Evolutionary conservation across 805 yeast genomes (phyloP).

Genomic region (Torulaspora franciscae): DNA sequence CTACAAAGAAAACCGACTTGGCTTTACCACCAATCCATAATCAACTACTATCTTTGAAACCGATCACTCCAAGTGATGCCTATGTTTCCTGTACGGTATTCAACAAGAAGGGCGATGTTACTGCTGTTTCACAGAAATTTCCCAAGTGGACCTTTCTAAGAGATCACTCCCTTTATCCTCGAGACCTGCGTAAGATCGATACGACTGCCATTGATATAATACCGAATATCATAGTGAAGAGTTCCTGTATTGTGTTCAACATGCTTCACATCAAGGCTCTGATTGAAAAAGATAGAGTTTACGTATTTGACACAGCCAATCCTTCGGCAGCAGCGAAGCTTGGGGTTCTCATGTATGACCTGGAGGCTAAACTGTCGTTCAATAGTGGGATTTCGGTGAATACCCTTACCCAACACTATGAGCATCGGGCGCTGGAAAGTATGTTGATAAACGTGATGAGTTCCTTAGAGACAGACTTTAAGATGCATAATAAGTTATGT

Average conservation of each 20-base stretch:
- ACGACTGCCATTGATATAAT: conserved; percentile 74
- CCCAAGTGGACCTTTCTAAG: conserved; percentile 72
- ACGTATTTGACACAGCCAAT: conserved; percentile 66
- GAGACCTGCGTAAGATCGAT: conserved; percentile 81
- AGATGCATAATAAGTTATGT: conserved; percentile 52
- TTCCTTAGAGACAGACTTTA: conserved; percentile 69
- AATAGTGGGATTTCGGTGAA: conserved; percentile 25
- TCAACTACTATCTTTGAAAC: conserved; percentile 30
- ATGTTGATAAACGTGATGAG: conserved; percentile 78
- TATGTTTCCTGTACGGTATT: conserved; percentile 74
- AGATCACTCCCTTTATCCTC: conserved; percentile 70
- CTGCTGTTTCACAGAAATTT: conserved; percentile 72
- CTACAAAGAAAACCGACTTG: conserved; percentile 3
- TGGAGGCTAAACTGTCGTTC: conserved; percentile 59
- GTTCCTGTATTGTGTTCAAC: conserved; percentile 71
- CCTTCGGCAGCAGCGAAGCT: conserved; percentile 59
- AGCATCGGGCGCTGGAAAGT: conserved; percentile 77
- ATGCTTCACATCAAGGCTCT: conserved; percentile 85
- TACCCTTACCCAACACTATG: conserved; percentile 50
- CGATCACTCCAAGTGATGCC: conserved; percentile 43
- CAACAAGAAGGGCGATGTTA: conserved; percentile 66
- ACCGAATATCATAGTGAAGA: conserved; percentile 80
- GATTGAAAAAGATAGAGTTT: conserved; percentile 71
- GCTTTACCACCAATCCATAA: conserved; percentile 11
- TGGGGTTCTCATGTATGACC: conserved; percentile 78